A percentile compares a stretch with the other conserved stretches of the same genome.
phyloP scores from a whole-genome alignment of 2,329 filamentous ascomycete species.

The Ascochyta clinopodiicola region DNA sequence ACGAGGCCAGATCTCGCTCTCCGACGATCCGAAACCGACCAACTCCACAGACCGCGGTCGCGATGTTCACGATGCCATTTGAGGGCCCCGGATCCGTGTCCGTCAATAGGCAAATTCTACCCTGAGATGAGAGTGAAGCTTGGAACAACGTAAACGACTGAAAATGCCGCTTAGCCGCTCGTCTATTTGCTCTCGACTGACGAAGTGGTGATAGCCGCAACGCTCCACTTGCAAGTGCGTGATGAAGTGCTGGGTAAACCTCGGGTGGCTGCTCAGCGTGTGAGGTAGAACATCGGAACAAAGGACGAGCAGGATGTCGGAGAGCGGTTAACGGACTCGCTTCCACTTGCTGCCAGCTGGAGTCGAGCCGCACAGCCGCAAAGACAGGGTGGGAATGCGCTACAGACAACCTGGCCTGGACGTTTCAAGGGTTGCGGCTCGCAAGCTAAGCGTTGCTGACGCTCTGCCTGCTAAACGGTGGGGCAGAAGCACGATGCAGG shows the following conservation, averaged over 20 bases:
- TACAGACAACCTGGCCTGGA: constrained; percentile 2
- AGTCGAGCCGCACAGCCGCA: background rate
- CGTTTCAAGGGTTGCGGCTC: constrained; percentile 1
- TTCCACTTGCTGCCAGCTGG: background rate
- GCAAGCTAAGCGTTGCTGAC: background rate
- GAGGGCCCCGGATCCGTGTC: constrained; percentile 1
- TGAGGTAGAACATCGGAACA: background rate
- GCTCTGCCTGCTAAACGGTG: constrained; percentile 3
- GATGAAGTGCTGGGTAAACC: background rate
- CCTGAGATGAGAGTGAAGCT: background rate
- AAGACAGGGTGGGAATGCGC: background rate
- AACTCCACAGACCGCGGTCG: constrained; percentile 8
- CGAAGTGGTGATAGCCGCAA: background rate
- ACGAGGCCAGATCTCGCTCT: constrained; percentile 11
- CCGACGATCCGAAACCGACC: constrained; percentile 4
- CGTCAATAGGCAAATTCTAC: constrained; percentile 2
- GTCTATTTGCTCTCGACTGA: constrained; percentile 6
- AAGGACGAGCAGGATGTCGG: background rate
- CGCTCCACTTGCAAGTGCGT: constrained; percentile 1
- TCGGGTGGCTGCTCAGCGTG: background rate
- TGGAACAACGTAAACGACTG: constrained; percentile 2
- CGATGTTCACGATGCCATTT: constrained; percentile 2
- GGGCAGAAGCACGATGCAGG: constrained; percentile 23
- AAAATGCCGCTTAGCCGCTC: constrained; percentile 6
- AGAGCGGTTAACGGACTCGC: background rate